Conservation (phyloP, 1,284 basidiomycete genomes). For the Moesziomyces parantarcticus region DNA sequence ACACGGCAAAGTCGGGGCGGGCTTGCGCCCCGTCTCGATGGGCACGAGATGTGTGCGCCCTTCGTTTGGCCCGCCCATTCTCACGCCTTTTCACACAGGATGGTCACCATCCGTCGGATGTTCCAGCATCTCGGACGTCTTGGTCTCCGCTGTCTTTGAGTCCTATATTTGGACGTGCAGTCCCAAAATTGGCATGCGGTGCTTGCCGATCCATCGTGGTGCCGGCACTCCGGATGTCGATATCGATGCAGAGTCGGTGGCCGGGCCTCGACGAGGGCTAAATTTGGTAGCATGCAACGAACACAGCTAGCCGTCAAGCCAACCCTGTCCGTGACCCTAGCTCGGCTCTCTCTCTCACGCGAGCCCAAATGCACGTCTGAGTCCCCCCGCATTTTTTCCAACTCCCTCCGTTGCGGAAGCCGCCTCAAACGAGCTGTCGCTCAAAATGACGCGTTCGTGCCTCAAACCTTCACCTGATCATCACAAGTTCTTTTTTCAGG, state of each 20-base stretch:
- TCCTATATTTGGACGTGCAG: background rate
- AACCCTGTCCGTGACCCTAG: background rate
- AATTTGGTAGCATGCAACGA: conserved; percentile 1
- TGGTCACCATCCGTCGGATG: too few relatives aligned
- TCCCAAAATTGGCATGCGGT: background rate
- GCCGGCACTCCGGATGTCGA: background rate
- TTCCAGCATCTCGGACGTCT: background rate
- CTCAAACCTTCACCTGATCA: conserved; percentile 2
- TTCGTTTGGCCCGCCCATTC: too few relatives aligned
- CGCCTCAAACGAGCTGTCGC: background rate
- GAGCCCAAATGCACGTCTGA: conserved; percentile 3
- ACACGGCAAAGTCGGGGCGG: background rate
- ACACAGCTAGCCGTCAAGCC: background rate
- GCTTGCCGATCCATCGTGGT: background rate
- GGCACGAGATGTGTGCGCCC: too few relatives aligned
- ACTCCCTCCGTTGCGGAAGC: too few relatives aligned
- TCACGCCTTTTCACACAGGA: too few relatives aligned
- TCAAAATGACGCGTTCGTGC: conserved; percentile 9
- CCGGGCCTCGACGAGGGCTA: background rate
- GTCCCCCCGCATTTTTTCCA: conserved; percentile 15
- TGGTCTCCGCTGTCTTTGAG: background rate
- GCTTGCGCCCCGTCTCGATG: too few relatives aligned
- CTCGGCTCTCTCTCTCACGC: conserved; percentile 9
- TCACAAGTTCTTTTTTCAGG: too few relatives aligned
- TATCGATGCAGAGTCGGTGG: background rate